phyloP scores from a whole-genome alignment of 495 filamentous ascomycete species.

The Terfezia claveryi region DNA sequence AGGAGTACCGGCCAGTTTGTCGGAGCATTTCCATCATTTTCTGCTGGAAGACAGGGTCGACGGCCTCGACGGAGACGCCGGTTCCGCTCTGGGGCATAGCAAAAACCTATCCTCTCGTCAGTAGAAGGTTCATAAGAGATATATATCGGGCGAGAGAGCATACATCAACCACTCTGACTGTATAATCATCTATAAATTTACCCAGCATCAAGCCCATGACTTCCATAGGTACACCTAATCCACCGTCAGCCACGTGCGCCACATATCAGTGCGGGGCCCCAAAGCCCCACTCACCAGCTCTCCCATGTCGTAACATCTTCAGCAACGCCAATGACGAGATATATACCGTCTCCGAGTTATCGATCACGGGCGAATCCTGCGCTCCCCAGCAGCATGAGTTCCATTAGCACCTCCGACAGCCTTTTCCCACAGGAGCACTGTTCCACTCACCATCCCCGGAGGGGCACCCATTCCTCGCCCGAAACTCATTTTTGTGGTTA shows the following conservation, averaged over 20 bases:
- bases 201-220: constrained; percentile 99
- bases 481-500: background rate
- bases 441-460: constrained; percentile 50
- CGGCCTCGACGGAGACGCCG: constrained; percentile 92
- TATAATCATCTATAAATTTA: constrained; percentile 98
- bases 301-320: constrained; percentile 95
- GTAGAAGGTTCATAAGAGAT: background rate
- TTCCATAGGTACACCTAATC: constrained; percentile 69
- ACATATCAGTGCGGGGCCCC: background rate
- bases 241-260: background rate
- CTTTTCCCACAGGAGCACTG: background rate
- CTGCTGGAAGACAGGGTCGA: constrained; percentile 90
- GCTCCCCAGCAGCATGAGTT: background rate
- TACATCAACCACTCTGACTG: constrained; percentile 89
- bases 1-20: constrained; percentile 73
- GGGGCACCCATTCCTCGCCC: constrained; percentile 41
- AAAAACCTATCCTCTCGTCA: constrained; percentile 27
- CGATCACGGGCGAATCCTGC: constrained; percentile 38
- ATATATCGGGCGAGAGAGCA: background rate
- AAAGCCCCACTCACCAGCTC: constrained; percentile 40
- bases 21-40: constrained; percentile 99
- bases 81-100: constrained; percentile 99
- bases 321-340: constrained; percentile 91
- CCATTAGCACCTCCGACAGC: constrained; percentile 3
- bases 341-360: constrained; percentile 98